phyloP scores from a whole-genome alignment of 441 rosid species.

The Adansonia rubrostipa region DNA sequence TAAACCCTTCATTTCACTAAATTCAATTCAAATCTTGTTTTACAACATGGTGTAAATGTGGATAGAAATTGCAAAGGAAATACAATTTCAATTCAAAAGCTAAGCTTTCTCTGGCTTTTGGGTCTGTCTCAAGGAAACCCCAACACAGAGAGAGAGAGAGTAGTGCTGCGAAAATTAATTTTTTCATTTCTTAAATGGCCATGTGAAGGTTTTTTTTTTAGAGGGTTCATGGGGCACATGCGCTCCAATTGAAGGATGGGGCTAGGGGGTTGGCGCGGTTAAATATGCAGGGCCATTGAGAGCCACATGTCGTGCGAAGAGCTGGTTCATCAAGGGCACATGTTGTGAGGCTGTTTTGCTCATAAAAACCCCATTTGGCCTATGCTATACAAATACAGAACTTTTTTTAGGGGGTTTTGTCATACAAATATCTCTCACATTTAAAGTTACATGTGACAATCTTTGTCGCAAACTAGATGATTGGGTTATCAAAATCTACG shows the following conservation, averaged over 20 bases:
- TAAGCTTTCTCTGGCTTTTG: neutral
- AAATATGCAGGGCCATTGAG: constrained; percentile 37
- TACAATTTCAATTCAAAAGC: neutral
- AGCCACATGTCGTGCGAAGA: constrained; percentile 37
- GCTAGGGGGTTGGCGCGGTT: constrained; percentile 35
- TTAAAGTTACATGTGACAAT: constrained; percentile 16
- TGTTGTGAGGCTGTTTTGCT: neutral
- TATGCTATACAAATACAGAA: neutral
- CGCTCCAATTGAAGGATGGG: constrained; percentile 27
- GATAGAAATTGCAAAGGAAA: neutral
- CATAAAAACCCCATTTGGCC: neutral
- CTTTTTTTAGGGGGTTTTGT: too few species aligned
- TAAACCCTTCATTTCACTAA: neutral
- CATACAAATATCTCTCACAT: constrained; percentile 9
- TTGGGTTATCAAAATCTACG: neutral
- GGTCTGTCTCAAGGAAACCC: neutral
- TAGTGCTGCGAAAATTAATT: neutral
- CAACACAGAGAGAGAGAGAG: too few species aligned
- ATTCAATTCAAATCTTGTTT: neutral
- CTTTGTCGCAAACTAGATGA: neutral
- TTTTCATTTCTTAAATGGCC: neutral
- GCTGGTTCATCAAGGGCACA: constrained; percentile 17
- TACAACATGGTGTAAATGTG: neutral
- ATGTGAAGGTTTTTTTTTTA: neutral
- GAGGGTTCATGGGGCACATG: constrained; percentile 33